Conservation (phyloP, 257 asterid species). For the Scutellaria baicalensis region DNA sequence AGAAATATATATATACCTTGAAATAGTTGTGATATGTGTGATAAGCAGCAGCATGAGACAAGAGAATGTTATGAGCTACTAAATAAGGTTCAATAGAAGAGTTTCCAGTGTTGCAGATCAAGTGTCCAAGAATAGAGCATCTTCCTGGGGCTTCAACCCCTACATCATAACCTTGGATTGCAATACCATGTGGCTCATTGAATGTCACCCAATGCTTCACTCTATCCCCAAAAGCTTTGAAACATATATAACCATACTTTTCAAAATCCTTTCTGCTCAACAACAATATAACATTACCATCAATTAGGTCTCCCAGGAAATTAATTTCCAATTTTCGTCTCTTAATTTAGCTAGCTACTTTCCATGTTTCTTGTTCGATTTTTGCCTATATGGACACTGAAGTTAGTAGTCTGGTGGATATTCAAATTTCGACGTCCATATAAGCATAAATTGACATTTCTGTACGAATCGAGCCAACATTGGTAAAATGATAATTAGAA, state of each 20-base stretch:
- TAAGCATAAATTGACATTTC: too few species aligned
- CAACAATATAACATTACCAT: background rate
- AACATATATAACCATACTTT: constrained; percentile 62
- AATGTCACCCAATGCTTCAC: constrained; percentile 87
- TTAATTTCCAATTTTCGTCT: too few species aligned
- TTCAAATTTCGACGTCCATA: too few species aligned
- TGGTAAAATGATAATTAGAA: too few species aligned
- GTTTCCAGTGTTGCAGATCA: constrained; percentile 58
- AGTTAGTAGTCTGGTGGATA: too few species aligned
- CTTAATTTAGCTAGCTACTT: too few species aligned
- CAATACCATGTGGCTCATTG: constrained; percentile 81
- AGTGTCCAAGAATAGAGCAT: constrained; percentile 68
- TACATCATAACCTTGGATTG: constrained; percentile 66
- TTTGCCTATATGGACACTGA: too few species aligned
- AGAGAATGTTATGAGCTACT: constrained; percentile 65
- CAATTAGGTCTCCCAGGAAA: too few species aligned
- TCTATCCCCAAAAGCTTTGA: constrained; percentile 69
- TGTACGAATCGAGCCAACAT: too few species aligned
- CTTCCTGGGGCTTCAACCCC: constrained; percentile 94
- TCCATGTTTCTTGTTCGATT: too few species aligned
- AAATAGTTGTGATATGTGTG: constrained; percentile 44
- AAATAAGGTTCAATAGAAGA: constrained; percentile 70
- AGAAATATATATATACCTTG: constrained; percentile 64
- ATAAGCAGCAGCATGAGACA: constrained; percentile 78
- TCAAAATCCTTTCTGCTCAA: constrained; percentile 62